Evolutionary conservation across 148 eudicot species (phyloP), one percentile per base, ranked within the genome.

Genomic region (Suaeda aralocaspica): DNA sequence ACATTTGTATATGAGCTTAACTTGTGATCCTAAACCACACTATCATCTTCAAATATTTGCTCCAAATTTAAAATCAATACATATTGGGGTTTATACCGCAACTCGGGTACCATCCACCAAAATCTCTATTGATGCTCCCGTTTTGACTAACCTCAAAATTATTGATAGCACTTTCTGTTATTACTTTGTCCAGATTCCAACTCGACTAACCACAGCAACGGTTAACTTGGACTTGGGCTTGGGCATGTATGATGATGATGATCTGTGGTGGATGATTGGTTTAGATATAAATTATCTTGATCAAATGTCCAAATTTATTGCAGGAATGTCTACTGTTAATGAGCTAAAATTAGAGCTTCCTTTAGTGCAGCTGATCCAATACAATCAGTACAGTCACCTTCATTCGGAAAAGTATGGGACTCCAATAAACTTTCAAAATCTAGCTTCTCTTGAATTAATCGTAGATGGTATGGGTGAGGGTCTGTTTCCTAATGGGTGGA

Each of bases 21-120:
- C 45, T 10, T 4, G 26, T 12, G 33, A 25, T 0, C n/a, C n/a
- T n/a, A n/a, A n/a, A n/a, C n/a, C n/a, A n/a, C n/a, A n/a, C n/a
- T n/a, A n/a, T 12, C 7, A 14, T 52, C 22, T 52, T 2, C 19
- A 16, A 4, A 57, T 69, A 69, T 10, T 12, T 39, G 45, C 51
- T n/a, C 26, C 31, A 10, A 41, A 41, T 36, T 69, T 69, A 39
- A 69, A 56, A 51, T 69, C 45, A 15, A 41, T 69, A 41, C 14
- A 0, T 24, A 33, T 26, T 1, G 22, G 9, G 2, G 7, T 1
- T 16, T 16, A 1, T 2, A 16, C 53, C 19, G 21, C 19, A 12
- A 57, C 31, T 3, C 30, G 21, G 15, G 14, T n/a, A n/a, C n/a
- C n/a, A n/a, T n/a, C 4, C 13, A 25, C 59, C 21, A 21, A 5